phyloP scores from a whole-genome alignment of 768 basidiomycete genomes.

The Lactarius evosmus region DNA sequence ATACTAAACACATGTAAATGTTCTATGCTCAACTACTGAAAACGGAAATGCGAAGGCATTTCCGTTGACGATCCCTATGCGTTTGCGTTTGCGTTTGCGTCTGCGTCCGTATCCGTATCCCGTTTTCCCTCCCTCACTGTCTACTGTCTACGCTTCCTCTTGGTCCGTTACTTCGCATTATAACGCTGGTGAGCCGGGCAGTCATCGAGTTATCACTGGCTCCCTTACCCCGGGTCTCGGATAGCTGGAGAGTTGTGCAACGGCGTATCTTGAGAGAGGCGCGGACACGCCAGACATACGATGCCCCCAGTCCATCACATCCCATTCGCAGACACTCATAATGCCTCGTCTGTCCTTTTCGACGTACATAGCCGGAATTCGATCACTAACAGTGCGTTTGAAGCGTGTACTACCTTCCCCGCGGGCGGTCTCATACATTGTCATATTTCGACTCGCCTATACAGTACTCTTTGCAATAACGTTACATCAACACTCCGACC shows the following conservation, averaged over 20 bases:
- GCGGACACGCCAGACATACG: not conserved
- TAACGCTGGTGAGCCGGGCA: not conserved
- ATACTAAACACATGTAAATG: no score
- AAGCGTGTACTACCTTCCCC: not conserved
- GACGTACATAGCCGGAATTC: not conserved
- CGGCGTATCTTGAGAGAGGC: not conserved
- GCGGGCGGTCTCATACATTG: not conserved
- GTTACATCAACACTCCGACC: not conserved
- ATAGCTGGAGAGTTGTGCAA: not conserved
- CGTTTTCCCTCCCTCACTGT: no score
- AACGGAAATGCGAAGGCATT: no score
- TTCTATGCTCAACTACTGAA: no score
- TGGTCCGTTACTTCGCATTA: no score
- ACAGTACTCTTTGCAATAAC: not conserved
- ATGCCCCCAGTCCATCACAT: not conserved
- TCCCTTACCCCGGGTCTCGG: not conserved
- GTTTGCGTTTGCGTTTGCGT: no score
- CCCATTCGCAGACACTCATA: not conserved
- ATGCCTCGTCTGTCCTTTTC: not conserved
- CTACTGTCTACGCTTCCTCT: no score
- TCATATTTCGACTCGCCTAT: not conserved
- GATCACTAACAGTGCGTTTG: not conserved
- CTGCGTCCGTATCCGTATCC: no score
- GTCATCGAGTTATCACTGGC: not conserved
- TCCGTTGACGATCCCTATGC: no score